Evolutionary conservation across 1,284 basidiomycete genomes (phyloP).

Genomic region (Puccinia polysora): DNA sequence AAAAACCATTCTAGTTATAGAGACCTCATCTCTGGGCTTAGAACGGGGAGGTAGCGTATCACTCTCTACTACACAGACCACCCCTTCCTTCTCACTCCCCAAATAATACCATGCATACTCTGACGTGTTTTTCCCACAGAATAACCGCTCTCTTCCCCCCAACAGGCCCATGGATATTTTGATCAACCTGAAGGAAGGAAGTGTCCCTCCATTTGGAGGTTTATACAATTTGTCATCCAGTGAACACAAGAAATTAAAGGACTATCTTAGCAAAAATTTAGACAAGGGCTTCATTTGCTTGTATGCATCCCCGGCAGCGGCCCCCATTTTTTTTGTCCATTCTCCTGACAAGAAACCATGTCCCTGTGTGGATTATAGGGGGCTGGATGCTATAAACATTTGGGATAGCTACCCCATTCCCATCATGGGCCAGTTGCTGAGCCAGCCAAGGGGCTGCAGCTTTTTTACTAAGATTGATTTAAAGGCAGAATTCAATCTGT

Average conservation of each 20-base stretch:
- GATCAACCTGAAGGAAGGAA: neutral
- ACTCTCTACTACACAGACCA: neutral
- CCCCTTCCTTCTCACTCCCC: neutral
- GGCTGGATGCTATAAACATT: constrained; percentile 44
- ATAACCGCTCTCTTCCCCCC: constrained; percentile 7
- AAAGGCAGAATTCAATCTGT: constrained; percentile 50
- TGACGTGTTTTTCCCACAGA: constrained; percentile 1
- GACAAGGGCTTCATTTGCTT: constrained; percentile 6
- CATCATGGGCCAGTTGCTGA: neutral
- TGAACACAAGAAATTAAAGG: neutral
- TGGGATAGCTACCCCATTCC: constrained; percentile 43
- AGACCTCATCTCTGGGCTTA: neutral
- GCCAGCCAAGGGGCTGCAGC: neutral
- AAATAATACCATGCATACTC: neutral
- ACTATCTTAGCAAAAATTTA: constrained; percentile 1
- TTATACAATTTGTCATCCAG: neutral
- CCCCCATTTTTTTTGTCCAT: constrained; percentile 41
- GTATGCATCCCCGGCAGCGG: constrained; percentile 1
- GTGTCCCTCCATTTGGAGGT: constrained; percentile 7
- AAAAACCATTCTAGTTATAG: neutral
- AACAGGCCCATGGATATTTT: neutral
- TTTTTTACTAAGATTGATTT: constrained; percentile 50
- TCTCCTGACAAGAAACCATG: constrained; percentile 44
- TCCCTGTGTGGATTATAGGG: constrained; percentile 45
- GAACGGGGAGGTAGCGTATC: neutral